A percentile compares a stretch with the other conserved stretches of the same genome.
phyloP scores from a whole-genome alignment of 495 filamentous ascomycete genomes.

The Daldinia caldariorum region DNA sequence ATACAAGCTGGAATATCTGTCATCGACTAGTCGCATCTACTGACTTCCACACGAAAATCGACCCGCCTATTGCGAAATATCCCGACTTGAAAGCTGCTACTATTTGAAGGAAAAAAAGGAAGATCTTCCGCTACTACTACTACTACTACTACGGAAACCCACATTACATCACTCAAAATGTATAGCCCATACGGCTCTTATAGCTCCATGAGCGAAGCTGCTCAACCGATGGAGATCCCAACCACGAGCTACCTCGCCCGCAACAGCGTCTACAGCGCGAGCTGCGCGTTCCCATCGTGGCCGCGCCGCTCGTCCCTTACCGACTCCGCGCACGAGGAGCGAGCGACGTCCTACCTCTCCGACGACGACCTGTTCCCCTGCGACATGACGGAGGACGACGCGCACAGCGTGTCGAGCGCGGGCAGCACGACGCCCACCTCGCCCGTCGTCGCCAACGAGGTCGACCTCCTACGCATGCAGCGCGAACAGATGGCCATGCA shows the following conservation, averaged over 20 bases:
- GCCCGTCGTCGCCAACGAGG: constrained; percentile 48
- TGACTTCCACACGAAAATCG: constrained; percentile 5
- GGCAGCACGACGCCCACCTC: constrained; percentile 55
- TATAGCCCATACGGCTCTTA: constrained; percentile 59
- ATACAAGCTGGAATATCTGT: constrained; percentile 18
- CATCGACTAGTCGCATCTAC: constrained; percentile 8
- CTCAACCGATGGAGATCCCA: constrained; percentile 64
- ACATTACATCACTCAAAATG: constrained; percentile 46
- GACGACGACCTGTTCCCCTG: constrained; percentile 59
- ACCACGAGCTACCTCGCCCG: constrained; percentile 53
- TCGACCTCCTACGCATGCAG: constrained; percentile 56
- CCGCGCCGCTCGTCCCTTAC: constrained; percentile 56
- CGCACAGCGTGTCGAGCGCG: constrained; percentile 57
- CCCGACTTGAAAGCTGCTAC: constrained; percentile 4
- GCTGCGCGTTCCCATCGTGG: constrained; percentile 64
- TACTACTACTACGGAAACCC: constrained; percentile 17
- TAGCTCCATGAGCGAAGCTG: constrained; percentile 53
- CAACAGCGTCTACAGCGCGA: constrained; percentile 49
- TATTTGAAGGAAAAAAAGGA: background rate
- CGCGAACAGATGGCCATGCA: constrained; percentile 57
- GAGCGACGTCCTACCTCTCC: constrained; percentile 59
- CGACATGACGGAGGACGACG: constrained; percentile 55
- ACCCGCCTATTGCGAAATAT: constrained; percentile 16
- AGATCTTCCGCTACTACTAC: constrained; percentile 1
- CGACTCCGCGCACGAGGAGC: constrained; percentile 50